A percentile compares a stretch with the other conserved stretches of the same genome.
These are phyloP conservation scores for Fraxinus nigra DNA, from an alignment of 305 asterid species.

Conservation along the genomic window DNA sequence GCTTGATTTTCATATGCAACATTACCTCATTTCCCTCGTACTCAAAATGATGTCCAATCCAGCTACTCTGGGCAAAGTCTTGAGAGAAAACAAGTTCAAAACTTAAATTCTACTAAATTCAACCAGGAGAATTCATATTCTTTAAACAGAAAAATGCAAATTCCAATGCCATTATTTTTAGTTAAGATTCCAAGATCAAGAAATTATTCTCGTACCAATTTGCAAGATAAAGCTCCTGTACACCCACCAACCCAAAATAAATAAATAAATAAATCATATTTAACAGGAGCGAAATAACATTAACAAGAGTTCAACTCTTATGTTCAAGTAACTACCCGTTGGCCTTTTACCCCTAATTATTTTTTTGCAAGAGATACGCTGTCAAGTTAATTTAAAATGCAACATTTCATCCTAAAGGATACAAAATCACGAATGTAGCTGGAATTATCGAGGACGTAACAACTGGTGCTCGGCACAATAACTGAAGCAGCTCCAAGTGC, in stretches of 20 bases:
- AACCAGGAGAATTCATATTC: conserved; percentile 10
- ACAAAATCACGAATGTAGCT: conserved; percentile 84
- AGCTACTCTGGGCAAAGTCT: conserved; percentile 51
- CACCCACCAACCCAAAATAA: not conserved
- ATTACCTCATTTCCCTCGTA: conserved; percentile 74
- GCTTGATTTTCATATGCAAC: conserved; percentile 13
- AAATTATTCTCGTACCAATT: not conserved
- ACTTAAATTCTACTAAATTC: not conserved
- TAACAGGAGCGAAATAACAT: not conserved
- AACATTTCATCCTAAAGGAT: conserved; percentile 45
- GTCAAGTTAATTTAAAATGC: not conserved
- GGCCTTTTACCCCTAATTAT: not conserved
- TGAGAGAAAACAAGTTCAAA: conserved; percentile 40
- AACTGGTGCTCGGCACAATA: conserved; percentile 66
- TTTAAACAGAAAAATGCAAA: not conserved
- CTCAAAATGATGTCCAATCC: conserved; percentile 70
- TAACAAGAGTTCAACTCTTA: not conserved
- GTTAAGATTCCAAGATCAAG: not conserved
- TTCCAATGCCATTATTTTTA: not conserved
- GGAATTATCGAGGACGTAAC: conserved; percentile 74
- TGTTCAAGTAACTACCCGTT: not conserved
- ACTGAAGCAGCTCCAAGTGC: conserved; percentile 62
- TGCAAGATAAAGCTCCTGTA: not conserved
- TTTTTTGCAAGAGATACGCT: not conserved
- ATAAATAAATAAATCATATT: not conserved